These are phyloP conservation scores for Fagus crenata DNA, from an alignment of 306 rosid species.

Conservation along the genomic window DNA sequence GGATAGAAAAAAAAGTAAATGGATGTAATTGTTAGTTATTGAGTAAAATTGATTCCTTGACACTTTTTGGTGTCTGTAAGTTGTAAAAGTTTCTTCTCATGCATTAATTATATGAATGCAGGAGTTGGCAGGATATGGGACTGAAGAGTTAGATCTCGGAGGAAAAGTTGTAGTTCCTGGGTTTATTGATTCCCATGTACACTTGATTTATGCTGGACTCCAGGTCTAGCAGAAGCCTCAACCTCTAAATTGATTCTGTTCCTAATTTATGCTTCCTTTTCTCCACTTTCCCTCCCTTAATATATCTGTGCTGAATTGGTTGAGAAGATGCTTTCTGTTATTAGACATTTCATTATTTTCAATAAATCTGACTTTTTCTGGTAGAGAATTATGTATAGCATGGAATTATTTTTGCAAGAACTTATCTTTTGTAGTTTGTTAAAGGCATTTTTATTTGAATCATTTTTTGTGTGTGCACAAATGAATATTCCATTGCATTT, in stretches of 20 bases:
- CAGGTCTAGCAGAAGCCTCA: constrained; percentile 47
- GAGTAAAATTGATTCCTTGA: background rate
- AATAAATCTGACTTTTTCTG: background rate
- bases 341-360: background rate
- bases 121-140: constrained; percentile 66
- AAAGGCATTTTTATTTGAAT: background rate
- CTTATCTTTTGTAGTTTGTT: background rate
- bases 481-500: background rate
- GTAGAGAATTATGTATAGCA: background rate
- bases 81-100: background rate
- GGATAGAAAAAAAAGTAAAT: too few species aligned
- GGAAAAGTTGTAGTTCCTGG: constrained; percentile 90
- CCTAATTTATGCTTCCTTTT: background rate
- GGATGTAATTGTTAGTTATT: too few species aligned
- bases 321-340: background rate
- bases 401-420: background rate
- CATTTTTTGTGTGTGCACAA: background rate
- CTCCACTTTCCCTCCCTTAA: background rate
- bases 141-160: constrained; percentile 59
- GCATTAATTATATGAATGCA: constrained; percentile 28
- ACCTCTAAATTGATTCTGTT: constrained; percentile 2
- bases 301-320: background rate
- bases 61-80: background rate
- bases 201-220: constrained; percentile 67
- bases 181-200: constrained; percentile 82